These are phyloP conservation scores for Flaveria linearis DNA, from an alignment of 129 eudicot species.

Conservation along the genomic window DNA sequence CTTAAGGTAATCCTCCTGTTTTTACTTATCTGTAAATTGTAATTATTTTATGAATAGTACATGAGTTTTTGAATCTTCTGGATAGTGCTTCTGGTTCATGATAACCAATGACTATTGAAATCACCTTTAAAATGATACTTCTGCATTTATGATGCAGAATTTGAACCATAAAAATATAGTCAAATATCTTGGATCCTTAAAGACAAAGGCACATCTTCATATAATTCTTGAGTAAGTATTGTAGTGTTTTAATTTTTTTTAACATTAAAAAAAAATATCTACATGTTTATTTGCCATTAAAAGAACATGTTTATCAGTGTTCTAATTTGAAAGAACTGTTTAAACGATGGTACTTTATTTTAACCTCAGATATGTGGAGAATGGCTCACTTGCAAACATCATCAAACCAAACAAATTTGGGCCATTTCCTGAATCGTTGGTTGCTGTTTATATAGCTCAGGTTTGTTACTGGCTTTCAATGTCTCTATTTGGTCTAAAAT, in stretches of 20 bases:
- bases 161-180: slow-evolving; percentile 96
- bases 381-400: slow-evolving; percentile 96
- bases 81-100: slow-evolving; percentile 8
- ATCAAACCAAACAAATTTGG: slow-evolving; percentile 95
- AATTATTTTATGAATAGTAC: slow-evolving; percentile 1
- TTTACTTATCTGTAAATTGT: slow-evolving; percentile 5
- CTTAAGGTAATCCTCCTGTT: slow-evolving; percentile 66
- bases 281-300: no score
- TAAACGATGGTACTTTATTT: slow-evolving; percentile 16
- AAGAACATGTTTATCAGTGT: slow-evolving; percentile 6
- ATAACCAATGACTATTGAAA: neutral
- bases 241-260: neutral
- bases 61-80: neutral
- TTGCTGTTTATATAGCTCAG: slow-evolving; percentile 94
- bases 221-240: slow-evolving; percentile 93
- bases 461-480: slow-evolving; percentile 43
- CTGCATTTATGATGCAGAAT: slow-evolving; percentile 50
- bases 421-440: slow-evolving; percentile 94
- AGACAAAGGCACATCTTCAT: slow-evolving; percentile 91
- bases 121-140: neutral
- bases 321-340: slow-evolving; percentile 16
- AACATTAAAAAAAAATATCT: neutral
- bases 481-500: slow-evolving; percentile 1
- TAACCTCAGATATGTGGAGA: slow-evolving; percentile 82
- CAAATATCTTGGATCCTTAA: slow-evolving; percentile 92